Base-by-base conservation (phyloP, 2,329 filamentous ascomycete species). In the Fusarium sp. region DNA sequence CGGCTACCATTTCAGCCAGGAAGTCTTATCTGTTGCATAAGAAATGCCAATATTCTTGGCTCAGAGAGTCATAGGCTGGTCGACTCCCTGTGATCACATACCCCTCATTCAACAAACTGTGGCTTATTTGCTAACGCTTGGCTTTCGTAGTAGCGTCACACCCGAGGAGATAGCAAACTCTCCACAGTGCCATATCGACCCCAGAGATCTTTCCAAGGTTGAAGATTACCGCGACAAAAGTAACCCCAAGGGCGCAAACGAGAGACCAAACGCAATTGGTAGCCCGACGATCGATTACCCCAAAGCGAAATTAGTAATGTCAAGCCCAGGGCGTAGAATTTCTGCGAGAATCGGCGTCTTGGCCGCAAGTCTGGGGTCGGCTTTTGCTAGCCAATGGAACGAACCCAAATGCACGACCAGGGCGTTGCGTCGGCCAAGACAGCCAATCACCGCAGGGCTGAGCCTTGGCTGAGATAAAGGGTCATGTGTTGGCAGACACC, bases 381-480 rank as follows among this genome's bases (percentile, higher is more conserved):
- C 30, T 61, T 65, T 63, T 56, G 36, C 15, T 21, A 24, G n/a
- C 62, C 62, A 65, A 65, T 65, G 14, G 26, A 14, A 21, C 3
- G 6, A 5, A 4, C 4, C 12, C 30, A 30, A 38, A 61, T 61
- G 36, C 61, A 55, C 45, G 10, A 65, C 39, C 23, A 65, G 21
- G 48, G n/a, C 30, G 30, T 38, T 26, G 21, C 12, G n/a, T 65
- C 55, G 62, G 62, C 30, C 48, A 56, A 34, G 30, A 32, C 17
- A 42, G 14, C 62, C 62, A 65, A 65, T 65, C 45, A 56, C 4
- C 2, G 6, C 9, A 12, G 14, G 23, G 21, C 3, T 20, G 44
- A 23, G 40, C 48, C 62, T 65, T 55, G 62, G 45, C 61, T 53
- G 48, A 61, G 61, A 65, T 64, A 60, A 53, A 64, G 55, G 49